phyloP scores from a whole-genome alignment of 106 monocot genomes.

The Acanthochlamys bracteata region DNA sequence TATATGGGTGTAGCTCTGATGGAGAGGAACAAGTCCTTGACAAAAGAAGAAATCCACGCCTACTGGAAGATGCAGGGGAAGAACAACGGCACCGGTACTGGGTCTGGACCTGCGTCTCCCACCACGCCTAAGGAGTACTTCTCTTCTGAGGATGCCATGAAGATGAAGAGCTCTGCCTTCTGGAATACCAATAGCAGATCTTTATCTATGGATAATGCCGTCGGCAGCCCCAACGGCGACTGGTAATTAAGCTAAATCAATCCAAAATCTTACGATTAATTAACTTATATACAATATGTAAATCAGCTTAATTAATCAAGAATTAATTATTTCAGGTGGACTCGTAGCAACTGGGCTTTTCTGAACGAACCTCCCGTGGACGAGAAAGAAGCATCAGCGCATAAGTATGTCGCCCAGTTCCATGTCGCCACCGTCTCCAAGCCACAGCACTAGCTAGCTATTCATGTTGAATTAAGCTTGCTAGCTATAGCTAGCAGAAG shows the following conservation, averaged over 20 bases:
- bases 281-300: too few species aligned
- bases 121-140: too few species aligned
- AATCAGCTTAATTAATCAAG: too few species aligned
- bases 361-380: conserved; percentile 52
- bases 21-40: conserved; percentile 52
- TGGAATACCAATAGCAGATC: neutral
- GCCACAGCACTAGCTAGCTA: too few species aligned
- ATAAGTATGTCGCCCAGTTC: conserved; percentile 38
- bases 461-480: too few species aligned
- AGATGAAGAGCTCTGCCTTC: neutral
- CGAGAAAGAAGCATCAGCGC: conserved; percentile 15
- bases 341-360: conserved; percentile 56
- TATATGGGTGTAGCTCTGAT: conserved; percentile 14
- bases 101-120: too few species aligned
- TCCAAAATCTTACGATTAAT: too few species aligned
- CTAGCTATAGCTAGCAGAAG: too few species aligned
- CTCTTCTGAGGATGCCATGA: neutral
- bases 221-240: conserved; percentile 3
- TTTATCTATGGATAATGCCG: neutral
- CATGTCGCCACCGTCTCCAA: conserved; percentile 20
- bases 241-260: conserved; percentile 6
- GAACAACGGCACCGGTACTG: neutral
- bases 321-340: conserved; percentile 37
- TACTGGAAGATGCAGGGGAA: conserved; percentile 29
- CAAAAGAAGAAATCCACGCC: conserved; percentile 46